Conservation (phyloP, 805 yeast species). For the Saccharomyces jurei region DNA sequence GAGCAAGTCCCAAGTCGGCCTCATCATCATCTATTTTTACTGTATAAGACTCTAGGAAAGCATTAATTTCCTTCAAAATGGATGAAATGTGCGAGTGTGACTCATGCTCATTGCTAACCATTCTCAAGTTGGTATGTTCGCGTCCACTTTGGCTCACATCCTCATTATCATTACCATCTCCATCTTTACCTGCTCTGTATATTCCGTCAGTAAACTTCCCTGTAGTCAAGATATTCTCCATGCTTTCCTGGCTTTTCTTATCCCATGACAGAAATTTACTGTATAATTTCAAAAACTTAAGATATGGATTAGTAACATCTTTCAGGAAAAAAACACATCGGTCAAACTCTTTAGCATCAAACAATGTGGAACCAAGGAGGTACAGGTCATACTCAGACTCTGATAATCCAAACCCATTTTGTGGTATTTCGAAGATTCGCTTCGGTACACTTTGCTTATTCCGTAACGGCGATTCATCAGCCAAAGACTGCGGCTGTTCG, state of each 20-base stretch:
- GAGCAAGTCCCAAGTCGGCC: conserved; percentile 36
- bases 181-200: conserved; percentile 4
- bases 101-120: conserved; percentile 12
- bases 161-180: conserved; percentile 6
- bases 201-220: conserved; percentile 15
- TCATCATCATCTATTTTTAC: conserved; percentile 8
- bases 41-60: conserved; percentile 8
- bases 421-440: neutral
- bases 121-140: conserved; percentile 2
- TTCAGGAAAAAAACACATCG: conserved; percentile 57
- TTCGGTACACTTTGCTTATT: conserved; percentile 6
- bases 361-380: conserved; percentile 60
- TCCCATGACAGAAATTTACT: conserved; percentile 71
- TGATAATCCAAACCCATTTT: conserved; percentile 10
- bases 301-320: conserved; percentile 40
- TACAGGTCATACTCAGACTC: conserved; percentile 39
- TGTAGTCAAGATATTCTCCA: conserved; percentile 54
- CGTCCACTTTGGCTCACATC: neutral
- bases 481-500: neutral
- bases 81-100: conserved; percentile 20
- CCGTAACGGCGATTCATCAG: conserved; percentile 17
- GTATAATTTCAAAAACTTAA: conserved; percentile 58
- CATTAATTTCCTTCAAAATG: conserved; percentile 37
- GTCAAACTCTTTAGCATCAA: conserved; percentile 78
- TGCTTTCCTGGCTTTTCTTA: conserved; percentile 59